Conservation (phyloP, 2,329 filamentous ascomycete genomes). For the Colletotrichum tropicale region DNA sequence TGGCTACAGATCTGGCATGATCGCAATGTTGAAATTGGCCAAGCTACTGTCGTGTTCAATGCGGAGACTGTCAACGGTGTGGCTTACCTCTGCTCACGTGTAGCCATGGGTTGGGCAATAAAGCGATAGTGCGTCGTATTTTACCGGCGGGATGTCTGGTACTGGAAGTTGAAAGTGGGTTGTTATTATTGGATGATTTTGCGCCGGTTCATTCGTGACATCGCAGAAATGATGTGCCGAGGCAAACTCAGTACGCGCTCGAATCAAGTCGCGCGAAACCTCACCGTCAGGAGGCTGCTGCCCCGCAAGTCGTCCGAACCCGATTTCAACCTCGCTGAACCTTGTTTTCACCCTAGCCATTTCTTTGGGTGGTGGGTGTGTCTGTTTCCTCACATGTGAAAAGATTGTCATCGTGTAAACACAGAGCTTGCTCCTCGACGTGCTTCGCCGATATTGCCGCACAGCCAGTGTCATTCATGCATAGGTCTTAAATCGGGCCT, state of each 20-base stretch:
- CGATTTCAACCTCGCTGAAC: not conserved
- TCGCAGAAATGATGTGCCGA: conserved; percentile 14
- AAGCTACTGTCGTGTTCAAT: not conserved
- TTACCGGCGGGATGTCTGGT: not conserved
- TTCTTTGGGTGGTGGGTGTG: not conserved
- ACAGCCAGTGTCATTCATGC: not conserved
- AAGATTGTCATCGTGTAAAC: not conserved
- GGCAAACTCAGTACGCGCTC: not conserved
- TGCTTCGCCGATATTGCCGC: not conserved
- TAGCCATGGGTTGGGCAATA: not conserved
- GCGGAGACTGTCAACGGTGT: not conserved
- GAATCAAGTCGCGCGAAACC: not conserved
- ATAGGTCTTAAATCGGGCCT: not conserved
- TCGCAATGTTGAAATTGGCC: not conserved
- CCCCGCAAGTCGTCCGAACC: not conserved
- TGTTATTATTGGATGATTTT: not conserved
- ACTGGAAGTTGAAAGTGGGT: not conserved
- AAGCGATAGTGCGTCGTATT: not conserved
- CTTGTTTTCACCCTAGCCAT: not conserved
- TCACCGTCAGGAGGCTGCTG: not conserved
- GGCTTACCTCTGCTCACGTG: conserved; percentile 1
- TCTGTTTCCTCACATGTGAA: not conserved
- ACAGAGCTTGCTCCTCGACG: not conserved
- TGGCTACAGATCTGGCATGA: not conserved
- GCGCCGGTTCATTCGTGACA: not conserved